Evolutionary conservation across 2,329 filamentous ascomycete genomes (phyloP), one percentile per base, ranked within the genome.

Genomic region (Hymenoscyphus linearis): DNA sequence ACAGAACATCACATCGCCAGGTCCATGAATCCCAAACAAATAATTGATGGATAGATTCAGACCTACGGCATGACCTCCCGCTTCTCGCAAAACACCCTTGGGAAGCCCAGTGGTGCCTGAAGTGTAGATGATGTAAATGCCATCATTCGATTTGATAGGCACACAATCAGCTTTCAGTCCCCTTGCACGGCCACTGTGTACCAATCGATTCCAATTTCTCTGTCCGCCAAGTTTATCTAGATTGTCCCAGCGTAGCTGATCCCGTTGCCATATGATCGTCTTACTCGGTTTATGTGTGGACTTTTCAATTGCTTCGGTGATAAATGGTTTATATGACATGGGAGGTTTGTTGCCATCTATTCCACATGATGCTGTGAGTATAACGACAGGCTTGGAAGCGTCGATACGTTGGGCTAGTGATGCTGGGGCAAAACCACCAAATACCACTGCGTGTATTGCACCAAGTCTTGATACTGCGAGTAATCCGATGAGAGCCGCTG

Each of bases 81-180:
- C 89, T 71, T 95, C 88, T 50, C 93, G 82, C 16, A 95, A 74
- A 0, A 96, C 91, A 0, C 91, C 91, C 75, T 96, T 96, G 0
- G 91, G 91, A 7, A 86, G 74, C 1, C 91, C 91, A 0, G 91
- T 96, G 0, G 91, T 96, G 13, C 91, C 86, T 57, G 87, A 91
- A 0, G 91, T 96, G 72, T 96, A 93, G 61, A 96, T 96, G 67
- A 96, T 89, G 74, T 97, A 96, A n/a, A 96, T 77, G 0, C 84
- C 84, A 67, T 96, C 91, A 7, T 83, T 86, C 58, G 90, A 90
- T 65, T 83, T 85, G 1, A 96, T 86, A 0, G 92, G 85, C 13
- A 96, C 91, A 61, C 90, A 88, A 6, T 81, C 86, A 0, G 89
- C 89, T 70, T 82, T 87, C 37, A 92, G 68, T 0, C 85, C 85